Conservation (phyloP, 495 filamentous ascomycete genomes). For the Pseudevernia furfuracea region DNA sequence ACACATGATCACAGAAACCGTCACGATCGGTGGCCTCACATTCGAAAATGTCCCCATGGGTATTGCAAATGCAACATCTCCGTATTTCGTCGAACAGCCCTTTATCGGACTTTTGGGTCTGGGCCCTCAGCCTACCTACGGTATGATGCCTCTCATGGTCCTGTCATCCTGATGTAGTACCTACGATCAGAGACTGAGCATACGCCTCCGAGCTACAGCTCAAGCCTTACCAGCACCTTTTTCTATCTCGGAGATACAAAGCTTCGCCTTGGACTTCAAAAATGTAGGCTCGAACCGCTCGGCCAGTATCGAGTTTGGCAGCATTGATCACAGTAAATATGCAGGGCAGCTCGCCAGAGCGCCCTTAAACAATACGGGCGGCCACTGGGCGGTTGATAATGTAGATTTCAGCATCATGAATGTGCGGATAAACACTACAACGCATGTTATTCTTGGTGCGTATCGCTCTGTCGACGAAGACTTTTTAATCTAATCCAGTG, state of each 20-base stretch:
- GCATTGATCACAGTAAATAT: not conserved
- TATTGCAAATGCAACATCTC: not conserved
- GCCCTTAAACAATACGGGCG: not conserved
- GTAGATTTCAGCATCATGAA: not conserved
- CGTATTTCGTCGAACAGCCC: not conserved
- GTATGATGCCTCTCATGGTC: not conserved
- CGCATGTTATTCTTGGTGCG: not conserved
- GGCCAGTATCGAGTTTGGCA: not conserved
- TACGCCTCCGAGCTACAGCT: not conserved
- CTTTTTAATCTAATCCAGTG: not conserved
- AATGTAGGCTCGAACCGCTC: not conserved
- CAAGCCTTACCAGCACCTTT: not conserved
- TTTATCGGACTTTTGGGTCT: not conserved
- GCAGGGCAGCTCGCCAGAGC: not conserved
- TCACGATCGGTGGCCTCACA: not conserved
- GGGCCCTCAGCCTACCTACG: not conserved
- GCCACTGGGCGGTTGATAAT: not conserved
- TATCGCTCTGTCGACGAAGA: not conserved
- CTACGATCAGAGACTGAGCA: not conserved
- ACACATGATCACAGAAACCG: not conserved
- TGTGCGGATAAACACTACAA: not conserved
- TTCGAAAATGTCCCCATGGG: not conserved
- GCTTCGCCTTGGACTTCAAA: not conserved
- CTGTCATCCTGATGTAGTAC: not conserved
- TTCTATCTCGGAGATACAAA: not conserved